These are phyloP conservation scores for Citrus sp. DNA, from an alignment of 345 rosid genomes.

Conservation along the genomic window DNA sequence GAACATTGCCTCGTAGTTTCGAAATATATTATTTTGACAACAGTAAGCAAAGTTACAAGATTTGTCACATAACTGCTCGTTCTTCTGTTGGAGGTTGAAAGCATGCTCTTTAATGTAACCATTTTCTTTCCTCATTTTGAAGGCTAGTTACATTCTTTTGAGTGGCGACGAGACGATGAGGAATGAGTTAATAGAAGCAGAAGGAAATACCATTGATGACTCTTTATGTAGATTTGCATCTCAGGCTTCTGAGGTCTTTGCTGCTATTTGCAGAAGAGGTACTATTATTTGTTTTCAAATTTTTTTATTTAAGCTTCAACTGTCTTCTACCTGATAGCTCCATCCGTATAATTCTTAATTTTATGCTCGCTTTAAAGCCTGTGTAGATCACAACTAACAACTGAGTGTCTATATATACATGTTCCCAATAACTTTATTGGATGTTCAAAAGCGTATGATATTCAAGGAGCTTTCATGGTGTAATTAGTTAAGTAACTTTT, in stretches of 20 bases:
- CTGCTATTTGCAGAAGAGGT: constrained; percentile 51
- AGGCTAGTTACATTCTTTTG: constrained; percentile 74
- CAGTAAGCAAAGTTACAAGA: not conserved
- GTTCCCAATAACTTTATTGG: not conserved
- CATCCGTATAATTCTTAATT: not conserved
- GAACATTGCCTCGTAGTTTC: not conserved
- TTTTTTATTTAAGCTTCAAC: not conserved
- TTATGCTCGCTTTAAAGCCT: constrained; percentile 2
- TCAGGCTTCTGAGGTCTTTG: constrained; percentile 50
- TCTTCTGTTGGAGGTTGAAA: not conserved
- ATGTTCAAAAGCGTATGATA: constrained; percentile 7
- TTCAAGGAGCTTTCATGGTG: not conserved
- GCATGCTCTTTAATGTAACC: constrained; percentile 12
- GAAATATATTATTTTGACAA: not conserved
- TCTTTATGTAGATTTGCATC: constrained; percentile 53
- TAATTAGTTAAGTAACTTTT: not conserved
- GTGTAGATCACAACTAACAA: not conserved
- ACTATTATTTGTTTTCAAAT: constrained; percentile 9
- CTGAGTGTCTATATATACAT: not conserved
- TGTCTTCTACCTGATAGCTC: not conserved
- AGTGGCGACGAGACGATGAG: constrained; percentile 48
- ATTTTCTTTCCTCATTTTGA: constrained; percentile 12
- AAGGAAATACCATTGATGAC: constrained; percentile 41
- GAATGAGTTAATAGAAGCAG: constrained; percentile 52
- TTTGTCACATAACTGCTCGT: not conserved